Base-by-base conservation (phyloP, 208 protist species). In the Leptomonas pyrrhocoris region DNA sequence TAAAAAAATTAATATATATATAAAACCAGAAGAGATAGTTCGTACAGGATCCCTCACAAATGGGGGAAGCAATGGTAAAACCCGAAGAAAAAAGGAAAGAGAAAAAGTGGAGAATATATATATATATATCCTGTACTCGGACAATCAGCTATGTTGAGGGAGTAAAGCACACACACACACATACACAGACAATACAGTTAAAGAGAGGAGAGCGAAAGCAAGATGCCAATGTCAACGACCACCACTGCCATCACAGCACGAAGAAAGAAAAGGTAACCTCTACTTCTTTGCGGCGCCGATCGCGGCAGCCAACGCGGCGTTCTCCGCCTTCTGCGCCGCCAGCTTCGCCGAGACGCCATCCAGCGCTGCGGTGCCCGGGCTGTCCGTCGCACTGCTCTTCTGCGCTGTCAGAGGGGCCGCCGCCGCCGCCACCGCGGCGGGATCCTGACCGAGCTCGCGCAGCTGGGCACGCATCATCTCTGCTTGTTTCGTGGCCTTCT, bases 391-490 rank as follows among this genome's bases (percentile, higher is more conserved):
- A 19, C n/a, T 38, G 18, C 25, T 56, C 51, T 68, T 50, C 13
- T 48, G 61, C 63, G 63, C 42, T 16, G 54, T 50, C 50, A 28
- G 43, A n/a, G 28, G 25, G 18, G 34, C 23, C 23, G 54, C 50
- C n/a, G 45, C 68, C 48, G 61, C 68, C 49, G 57, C 61, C 55
- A 46, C 51, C 12, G 54, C 56, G 8, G 25, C 58, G 12, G 58
- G 50, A 40, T 62, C 43, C 64, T 54, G 49, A 46, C 64, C 62
- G 21, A 56, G 25, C 36, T 28, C 38, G 13, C 46, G 31, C 55
- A 66, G 42, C 68, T 68, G 51, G 46, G 51, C 57, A 21, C 59
- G 68, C 62, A 71, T 53, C 54, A 43, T 59, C 25, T 65, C 67
- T 1, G 50, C 61, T 2, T 28, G 48, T 42, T 67, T 23, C 61